A percentile compares a stretch with the other conserved stretches of the same genome.
Evolutionary conservation across 2,329 filamentous ascomycete genomes (phyloP).

Genomic region (Annulohypoxylon truncatum): DNA sequence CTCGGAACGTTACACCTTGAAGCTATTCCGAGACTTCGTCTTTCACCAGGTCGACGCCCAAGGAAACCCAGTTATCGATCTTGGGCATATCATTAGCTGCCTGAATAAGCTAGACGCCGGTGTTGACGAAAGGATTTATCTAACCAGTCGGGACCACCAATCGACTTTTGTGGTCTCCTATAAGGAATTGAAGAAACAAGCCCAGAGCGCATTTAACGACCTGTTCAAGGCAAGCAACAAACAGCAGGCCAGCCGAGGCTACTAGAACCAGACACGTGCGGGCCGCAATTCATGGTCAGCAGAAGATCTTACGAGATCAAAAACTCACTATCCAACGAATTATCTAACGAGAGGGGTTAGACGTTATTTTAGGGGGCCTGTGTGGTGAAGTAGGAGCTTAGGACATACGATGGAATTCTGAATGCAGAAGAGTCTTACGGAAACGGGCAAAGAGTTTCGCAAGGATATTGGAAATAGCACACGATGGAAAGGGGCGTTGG

Average conservation of each 20-base stretch:
- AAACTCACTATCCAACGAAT: background rate
- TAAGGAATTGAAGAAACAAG: slow-evolving; percentile 82
- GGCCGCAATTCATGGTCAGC: background rate
- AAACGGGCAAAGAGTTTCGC: background rate
- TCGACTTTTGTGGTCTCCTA: slow-evolving; percentile 90
- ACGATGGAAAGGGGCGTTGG: slow-evolving; percentile 5
- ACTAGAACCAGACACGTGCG: slow-evolving; percentile 29
- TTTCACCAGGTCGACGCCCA: slow-evolving; percentile 94
- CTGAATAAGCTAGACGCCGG: slow-evolving; percentile 95
- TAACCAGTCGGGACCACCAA: slow-evolving; percentile 91
- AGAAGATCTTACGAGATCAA: background rate
- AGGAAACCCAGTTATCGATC: slow-evolving; percentile 83
- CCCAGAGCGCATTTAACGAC: slow-evolving; percentile 68
- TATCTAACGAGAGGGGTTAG: background rate
- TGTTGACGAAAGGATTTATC: slow-evolving; percentile 83
- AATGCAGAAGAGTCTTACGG: background rate
- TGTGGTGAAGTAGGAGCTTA: background rate
- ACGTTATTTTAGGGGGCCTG: background rate
- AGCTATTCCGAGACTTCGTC: slow-evolving; percentile 95
- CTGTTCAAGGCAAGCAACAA: slow-evolving; percentile 60
- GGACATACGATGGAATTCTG: slow-evolving; percentile 3
- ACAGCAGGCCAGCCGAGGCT: slow-evolving; percentile 39
- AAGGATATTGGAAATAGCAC: slow-evolving; percentile 9
- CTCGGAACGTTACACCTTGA: slow-evolving; percentile 90
- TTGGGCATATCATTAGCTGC: slow-evolving; percentile 87